Evolutionary conservation across 768 basidiomycete species (phyloP), one percentile per base, ranked within the genome.

Genomic region (Hygrocybe coccinea): DNA sequence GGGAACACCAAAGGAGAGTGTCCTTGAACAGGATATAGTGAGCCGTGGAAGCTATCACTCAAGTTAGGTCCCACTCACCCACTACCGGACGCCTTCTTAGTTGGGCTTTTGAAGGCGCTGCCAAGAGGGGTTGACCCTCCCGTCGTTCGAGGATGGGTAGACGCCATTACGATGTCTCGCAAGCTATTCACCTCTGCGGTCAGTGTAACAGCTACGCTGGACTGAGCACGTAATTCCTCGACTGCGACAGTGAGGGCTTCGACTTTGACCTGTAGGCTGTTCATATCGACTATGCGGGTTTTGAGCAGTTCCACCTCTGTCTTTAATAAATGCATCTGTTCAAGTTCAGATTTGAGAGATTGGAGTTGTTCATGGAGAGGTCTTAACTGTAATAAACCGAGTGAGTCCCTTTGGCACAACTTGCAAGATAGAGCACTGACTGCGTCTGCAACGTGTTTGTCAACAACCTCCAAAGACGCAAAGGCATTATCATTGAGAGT

Each of bases 281-380:
- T 64, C 19, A 74, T 62, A 53, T 73, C 71, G 59, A 65, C 65
- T 35, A 71, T 65, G 55, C 76, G 67, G 14, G 55, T 59, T 47
- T 69, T 69, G 19, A 77, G 62, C 55, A 69, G 69, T 14, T 54
- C 59, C 6, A 74, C 22, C 53, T 77, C 73, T 19, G 60, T 58
- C 55, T 71, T 68, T 12, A 74, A 62, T n/a, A 59, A 53, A 44
- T 68, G 68, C 60, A 75, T 63, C 36, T 67, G 60, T 34, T 72
- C 69, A 19, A 82, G 62, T 61, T 83, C 79, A 34, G 71, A 64
- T 64, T 75, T 77, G 50, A 83, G 70, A 2, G 70, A 66, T 54
- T 76, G 69, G 19, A 82, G 63, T 60, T 81, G 81, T 49, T 76
- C 74, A 52, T 79, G 74, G 12, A 86, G 63, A 15, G 84, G 82